Evolutionary conservation across 2,329 filamentous ascomycete species (phyloP).

Genomic region (Nothophoma quercina): DNA sequence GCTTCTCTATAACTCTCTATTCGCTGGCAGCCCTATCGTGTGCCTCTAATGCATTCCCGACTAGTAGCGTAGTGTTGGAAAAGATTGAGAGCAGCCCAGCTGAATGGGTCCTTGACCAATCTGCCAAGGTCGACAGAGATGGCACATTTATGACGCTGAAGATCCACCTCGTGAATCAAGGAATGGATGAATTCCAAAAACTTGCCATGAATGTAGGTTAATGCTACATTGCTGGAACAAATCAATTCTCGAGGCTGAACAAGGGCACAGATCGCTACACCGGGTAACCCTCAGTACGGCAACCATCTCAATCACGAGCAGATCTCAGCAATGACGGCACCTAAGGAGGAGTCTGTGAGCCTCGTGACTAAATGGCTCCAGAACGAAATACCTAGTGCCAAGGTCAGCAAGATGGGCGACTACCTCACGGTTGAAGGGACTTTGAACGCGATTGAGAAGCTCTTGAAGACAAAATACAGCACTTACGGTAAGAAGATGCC

Average conservation of each 20-base stretch:
- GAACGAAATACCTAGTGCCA: constrained; percentile 54
- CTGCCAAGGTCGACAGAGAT: constrained; percentile 25
- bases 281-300: constrained; percentile 59
- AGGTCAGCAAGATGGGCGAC: constrained; percentile 60
- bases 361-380: constrained; percentile 62
- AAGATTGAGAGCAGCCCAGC: constrained; percentile 20
- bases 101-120: constrained; percentile 24
- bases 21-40: constrained; percentile 7
- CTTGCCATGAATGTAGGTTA: constrained; percentile 27
- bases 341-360: constrained; percentile 57
- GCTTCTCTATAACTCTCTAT: constrained; percentile 1
- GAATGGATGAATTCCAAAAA: constrained; percentile 28
- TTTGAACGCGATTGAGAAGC: constrained; percentile 57
- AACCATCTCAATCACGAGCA: constrained; percentile 57
- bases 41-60: constrained; percentile 19
- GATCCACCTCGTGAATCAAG: constrained; percentile 30
- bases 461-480: constrained; percentile 55
- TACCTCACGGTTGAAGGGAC: constrained; percentile 61
- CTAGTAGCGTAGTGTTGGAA: constrained; percentile 24
- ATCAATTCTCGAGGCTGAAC: no score
- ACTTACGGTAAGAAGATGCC: constrained; percentile 47
- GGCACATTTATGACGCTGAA: constrained; percentile 24
- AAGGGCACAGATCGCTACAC: constrained; percentile 55
- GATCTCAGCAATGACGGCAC: constrained; percentile 60
- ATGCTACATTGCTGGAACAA: background rate